These are phyloP conservation scores for Trametes pubescens DNA, from an alignment of 1,284 basidiomycete species.

Conservation along the genomic window DNA sequence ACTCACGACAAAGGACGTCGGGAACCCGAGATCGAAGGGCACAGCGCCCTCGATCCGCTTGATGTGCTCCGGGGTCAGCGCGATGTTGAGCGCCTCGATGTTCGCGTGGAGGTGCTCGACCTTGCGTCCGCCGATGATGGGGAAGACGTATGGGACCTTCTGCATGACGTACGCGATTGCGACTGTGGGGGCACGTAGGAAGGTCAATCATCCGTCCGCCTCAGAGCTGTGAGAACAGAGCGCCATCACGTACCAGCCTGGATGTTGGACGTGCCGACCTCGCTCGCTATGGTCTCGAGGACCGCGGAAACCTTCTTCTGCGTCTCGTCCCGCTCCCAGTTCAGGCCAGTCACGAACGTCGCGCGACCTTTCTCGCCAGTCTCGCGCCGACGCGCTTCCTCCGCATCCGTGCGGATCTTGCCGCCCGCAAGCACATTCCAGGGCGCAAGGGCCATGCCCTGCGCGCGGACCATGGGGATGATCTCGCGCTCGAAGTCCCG, in stretches of 20 bases:
- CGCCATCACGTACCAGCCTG: slow-evolving; percentile 30
- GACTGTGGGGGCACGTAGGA: slow-evolving; percentile 39
- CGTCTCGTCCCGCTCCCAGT: too few species aligned
- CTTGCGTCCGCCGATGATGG: slow-evolving; percentile 55
- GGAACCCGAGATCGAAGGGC: slow-evolving; percentile 56
- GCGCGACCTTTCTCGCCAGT: slow-evolving; percentile 53
- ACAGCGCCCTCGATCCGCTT: slow-evolving; percentile 49
- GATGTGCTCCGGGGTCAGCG: slow-evolving; percentile 53
- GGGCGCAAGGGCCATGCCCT: slow-evolving; percentile 57
- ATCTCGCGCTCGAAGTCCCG: slow-evolving; percentile 50
- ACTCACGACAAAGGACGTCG: slow-evolving; percentile 49
- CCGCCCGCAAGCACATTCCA: slow-evolving; percentile 61
- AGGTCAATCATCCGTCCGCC: slow-evolving; percentile 5
- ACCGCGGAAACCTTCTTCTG: slow-evolving; percentile 48
- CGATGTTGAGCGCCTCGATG: slow-evolving; percentile 55
- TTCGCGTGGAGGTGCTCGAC: slow-evolving; percentile 57
- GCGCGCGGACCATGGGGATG: slow-evolving; percentile 55
- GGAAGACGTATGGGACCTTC: slow-evolving; percentile 57
- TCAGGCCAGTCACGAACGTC: slow-evolving; percentile 28
- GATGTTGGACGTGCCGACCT: slow-evolving; percentile 47
- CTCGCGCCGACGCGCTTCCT: slow-evolving; percentile 50
- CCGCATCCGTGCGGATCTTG: slow-evolving; percentile 56
- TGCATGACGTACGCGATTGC: slow-evolving; percentile 60
- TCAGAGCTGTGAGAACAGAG: too few species aligned
- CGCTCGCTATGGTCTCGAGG: slow-evolving; percentile 53